Evolutionary conservation across 225 moss, liverwort and hornwort species (phyloP), one percentile per base, ranked within the genome.

Genomic region (Bryoerythrophyllum caledonicum): DNA sequence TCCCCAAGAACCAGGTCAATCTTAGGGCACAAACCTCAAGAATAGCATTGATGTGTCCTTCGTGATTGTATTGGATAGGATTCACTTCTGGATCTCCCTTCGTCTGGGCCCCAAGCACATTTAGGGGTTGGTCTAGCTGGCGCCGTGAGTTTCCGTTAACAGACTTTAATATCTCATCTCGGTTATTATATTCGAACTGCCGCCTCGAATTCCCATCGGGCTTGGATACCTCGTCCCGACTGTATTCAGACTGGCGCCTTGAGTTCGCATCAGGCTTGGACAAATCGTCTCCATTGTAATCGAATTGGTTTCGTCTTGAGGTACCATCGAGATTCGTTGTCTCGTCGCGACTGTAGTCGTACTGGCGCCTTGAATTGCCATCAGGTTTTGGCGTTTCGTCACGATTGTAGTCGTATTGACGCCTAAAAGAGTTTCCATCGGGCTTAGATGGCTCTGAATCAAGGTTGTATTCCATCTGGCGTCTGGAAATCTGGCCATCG

Each of bases 21-120:
- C n/a, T n/a, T n/a, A n/a, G n/a, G n/a, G n/a, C n/a, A n/a, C n/a
- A n/a, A n/a, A 94, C 96, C 92, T 96, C 96, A 24, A 96, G 91
- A 56, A 96, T 96, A 28, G 93, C 96, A 80, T 93, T 93, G 60
- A 96, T 96, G 77, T 96, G 93, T 61, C 96, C 96, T 80, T 96
- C 93, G 67, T 89, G 91, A 43, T 90, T 91, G 75, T 86, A 91
- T 57, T 85, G 90, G 27, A 86, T 70, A 74, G 90, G 79, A 78
- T 90, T 89, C 71, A 89, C 80, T 81, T 93, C 96, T 74, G 74
- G 53, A 46, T 79, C 91, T 87, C 75, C 82, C 89, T 85, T 91
- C 74, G n/a, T n/a, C n/a, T n/a, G n/a, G n/a, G n/a, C n/a, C n/a
- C n/a, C n/a, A n/a, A n/a, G n/a, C n/a, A 70, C 43, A 74, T 74